Conservation (phyloP, 1,139 yeast genomes). For the Debaryomyces psychrophilus region DNA sequence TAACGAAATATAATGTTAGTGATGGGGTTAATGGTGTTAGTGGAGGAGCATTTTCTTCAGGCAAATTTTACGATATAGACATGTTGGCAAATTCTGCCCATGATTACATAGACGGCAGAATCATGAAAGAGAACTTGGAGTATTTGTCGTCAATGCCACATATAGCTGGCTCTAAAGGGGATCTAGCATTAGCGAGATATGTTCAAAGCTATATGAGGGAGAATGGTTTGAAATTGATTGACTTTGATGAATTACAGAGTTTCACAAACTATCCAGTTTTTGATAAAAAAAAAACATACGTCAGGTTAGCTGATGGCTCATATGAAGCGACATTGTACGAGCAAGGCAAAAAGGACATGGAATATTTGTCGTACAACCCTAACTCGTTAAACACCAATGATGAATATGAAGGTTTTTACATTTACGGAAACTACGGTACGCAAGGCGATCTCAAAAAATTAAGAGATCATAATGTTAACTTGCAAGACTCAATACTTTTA, state of each 20-base stretch:
- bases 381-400: slow-evolving; percentile 54
- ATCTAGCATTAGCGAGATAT: slow-evolving; percentile 67
- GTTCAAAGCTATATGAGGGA: slow-evolving; percentile 59
- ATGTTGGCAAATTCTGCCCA: slow-evolving; percentile 52
- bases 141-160: slow-evolving; percentile 86
- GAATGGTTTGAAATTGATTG: slow-evolving; percentile 57
- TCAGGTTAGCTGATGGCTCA: slow-evolving; percentile 39
- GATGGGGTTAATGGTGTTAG: slow-evolving; percentile 48
- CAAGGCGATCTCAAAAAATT: slow-evolving; percentile 57
- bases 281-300: slow-evolving; percentile 28
- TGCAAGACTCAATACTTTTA: slow-evolving; percentile 54
- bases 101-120: slow-evolving; percentile 54
- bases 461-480: slow-evolving; percentile 32
- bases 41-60: slow-evolving; percentile 52
- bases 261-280: slow-evolving; percentile 58
- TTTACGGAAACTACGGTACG: slow-evolving; percentile 62
- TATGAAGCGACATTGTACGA: slow-evolving; percentile 44
- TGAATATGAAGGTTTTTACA: slow-evolving; percentile 58
- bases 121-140: slow-evolving; percentile 70
- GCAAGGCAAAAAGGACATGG: slow-evolving; percentile 35
- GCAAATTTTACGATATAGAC: slow-evolving; percentile 65
- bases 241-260: slow-evolving; percentile 52
- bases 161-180: slow-evolving; percentile 86
- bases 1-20: slow-evolving; percentile 57
- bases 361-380: slow-evolving; percentile 64